Evolutionary conservation across 83 land plant genomes (phyloP), one percentile per base, ranked within the genome.

Genomic region (Isoetes engelmannii): DNA sequence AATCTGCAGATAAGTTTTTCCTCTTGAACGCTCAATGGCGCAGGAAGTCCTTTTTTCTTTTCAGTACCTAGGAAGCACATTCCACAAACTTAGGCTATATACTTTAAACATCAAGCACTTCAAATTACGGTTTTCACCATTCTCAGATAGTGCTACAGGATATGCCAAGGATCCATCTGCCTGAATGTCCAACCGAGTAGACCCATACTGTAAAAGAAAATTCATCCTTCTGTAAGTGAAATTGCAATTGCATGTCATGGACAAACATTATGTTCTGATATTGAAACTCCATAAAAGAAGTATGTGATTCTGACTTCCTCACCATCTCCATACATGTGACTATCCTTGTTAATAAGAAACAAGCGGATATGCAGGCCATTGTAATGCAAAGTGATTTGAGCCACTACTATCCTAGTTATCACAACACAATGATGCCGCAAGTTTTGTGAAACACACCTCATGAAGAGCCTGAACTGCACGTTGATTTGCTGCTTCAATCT

Each of bases 121-220:
- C 10, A 59, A 18, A 59, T 18, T 18, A 4, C 28, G 8, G 62
- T 19, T 45, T 42, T 72, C 76, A 83, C 87, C 85, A 71, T 72
- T 84, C 50, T 74, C 82, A 65, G 56, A 54, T 1, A 65, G 70
- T 63, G 81, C 79, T 74, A 83, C 87, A 61, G 97, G 97, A 57
- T 80, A 86, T 60, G 84, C 83, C 43, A 88, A 45, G 21, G 93
- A 81, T 44, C 99, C 99, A 79, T 94, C 99, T 57, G 80, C 70
- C 68, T 91, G 94, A 41, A 90, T 90, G 72, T 94, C 89, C 70
- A 91, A 73, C 43, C 81, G 84, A 54, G 99, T 88, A n/a, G 86
- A 77, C 51, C 99, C 99, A 86, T 82, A 88, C 99, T 93, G 67
- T 9, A 64, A 64, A 21, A 12, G 13, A 44, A 28, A 60, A n/a